Evolutionary conservation across 129 eudicot genomes (phyloP).

Genomic region (Flaveria ramosissima): DNA sequence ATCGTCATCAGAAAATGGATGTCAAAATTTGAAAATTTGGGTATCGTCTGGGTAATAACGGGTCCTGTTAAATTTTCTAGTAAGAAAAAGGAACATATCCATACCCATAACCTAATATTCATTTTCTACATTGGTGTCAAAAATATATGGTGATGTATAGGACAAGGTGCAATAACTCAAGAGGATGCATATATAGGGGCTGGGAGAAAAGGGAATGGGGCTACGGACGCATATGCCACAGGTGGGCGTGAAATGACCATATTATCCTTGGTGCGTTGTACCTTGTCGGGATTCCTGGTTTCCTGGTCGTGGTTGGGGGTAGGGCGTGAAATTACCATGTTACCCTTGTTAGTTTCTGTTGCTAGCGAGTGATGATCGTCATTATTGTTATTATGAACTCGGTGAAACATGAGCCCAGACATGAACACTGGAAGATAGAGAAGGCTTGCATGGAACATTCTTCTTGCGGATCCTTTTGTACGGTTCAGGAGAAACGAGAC

Average conservation of each 20-base stretch:
- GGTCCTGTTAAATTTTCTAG: too few species aligned
- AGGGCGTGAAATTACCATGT: slow-evolving; percentile 33
- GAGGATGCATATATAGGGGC: slow-evolving; percentile 62
- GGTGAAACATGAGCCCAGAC: slow-evolving; percentile 94
- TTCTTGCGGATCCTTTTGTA: slow-evolving; percentile 66
- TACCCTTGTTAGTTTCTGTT: slow-evolving; percentile 29
- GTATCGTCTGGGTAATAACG: not conserved
- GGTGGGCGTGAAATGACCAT: slow-evolving; percentile 52
- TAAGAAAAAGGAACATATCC: too few species aligned
- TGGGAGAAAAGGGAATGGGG: slow-evolving; percentile 95
- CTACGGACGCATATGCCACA: slow-evolving; percentile 90
- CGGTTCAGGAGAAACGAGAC: slow-evolving; percentile 67
- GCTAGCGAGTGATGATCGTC: slow-evolving; percentile 35
- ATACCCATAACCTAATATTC: too few species aligned
- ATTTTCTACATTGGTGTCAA: too few species aligned
- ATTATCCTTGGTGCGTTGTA: slow-evolving; percentile 23
- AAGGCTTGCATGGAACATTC: slow-evolving; percentile 98
- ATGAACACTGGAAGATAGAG: slow-evolving; percentile 95
- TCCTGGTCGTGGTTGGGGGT: slow-evolving; percentile 29
- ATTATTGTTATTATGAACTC: slow-evolving; percentile 32
- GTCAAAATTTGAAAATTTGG: not conserved
- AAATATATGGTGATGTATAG: not conserved
- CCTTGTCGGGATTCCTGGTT: slow-evolving; percentile 25
- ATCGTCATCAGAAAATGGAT: not conserved
- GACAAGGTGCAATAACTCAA: slow-evolving; percentile 32